phyloP scores from a whole-genome alignment of 352 stramenopile species.

The Phytophthora pisi region DNA sequence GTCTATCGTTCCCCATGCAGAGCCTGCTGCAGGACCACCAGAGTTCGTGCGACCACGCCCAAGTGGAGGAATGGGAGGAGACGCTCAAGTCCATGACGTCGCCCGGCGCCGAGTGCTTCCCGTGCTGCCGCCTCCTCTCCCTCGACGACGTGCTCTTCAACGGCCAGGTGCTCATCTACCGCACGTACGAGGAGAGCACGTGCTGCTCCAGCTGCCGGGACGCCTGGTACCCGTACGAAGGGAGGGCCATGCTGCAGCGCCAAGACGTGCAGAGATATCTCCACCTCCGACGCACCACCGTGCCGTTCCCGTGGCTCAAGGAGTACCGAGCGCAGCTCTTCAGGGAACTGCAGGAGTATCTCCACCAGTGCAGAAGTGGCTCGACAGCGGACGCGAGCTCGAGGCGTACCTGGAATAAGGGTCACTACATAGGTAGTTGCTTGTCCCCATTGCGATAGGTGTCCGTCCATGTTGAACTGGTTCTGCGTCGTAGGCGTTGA shows the following conservation, averaged over 20 bases:
- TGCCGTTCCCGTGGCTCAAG: conserved; percentile 30
- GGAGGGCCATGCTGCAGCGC: conserved; percentile 19
- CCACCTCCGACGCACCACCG: conserved; percentile 23
- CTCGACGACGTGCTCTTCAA: conserved; percentile 31
- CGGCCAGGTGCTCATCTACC: conserved; percentile 30
- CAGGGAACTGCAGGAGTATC: conserved; percentile 29
- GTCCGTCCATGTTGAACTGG: conserved; percentile 20
- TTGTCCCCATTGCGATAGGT: too few relatives aligned
- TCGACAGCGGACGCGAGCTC: conserved; percentile 27
- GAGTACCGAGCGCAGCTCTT: conserved; percentile 27
- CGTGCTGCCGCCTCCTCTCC: conserved; percentile 27
- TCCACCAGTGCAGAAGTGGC: conserved; percentile 31
- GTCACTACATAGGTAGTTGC: not conserved
- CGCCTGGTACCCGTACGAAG: conserved; percentile 33
- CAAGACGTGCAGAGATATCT: conserved; percentile 33
- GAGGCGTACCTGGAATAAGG: conserved; percentile 28
- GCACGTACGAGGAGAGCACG: conserved; percentile 27
- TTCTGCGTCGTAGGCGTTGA: conserved; percentile 16
- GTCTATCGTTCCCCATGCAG: conserved; percentile 7
- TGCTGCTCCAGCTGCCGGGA: conserved; percentile 30
- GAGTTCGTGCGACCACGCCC: conserved; percentile 17
- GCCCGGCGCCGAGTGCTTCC: conserved; percentile 30
- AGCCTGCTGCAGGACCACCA: conserved; percentile 16
- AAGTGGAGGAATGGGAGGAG: conserved; percentile 28
- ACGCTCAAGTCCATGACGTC: conserved; percentile 25